Base-by-base conservation (phyloP, 1,139 yeast species). In the Blastobotrys niveus region DNA sequence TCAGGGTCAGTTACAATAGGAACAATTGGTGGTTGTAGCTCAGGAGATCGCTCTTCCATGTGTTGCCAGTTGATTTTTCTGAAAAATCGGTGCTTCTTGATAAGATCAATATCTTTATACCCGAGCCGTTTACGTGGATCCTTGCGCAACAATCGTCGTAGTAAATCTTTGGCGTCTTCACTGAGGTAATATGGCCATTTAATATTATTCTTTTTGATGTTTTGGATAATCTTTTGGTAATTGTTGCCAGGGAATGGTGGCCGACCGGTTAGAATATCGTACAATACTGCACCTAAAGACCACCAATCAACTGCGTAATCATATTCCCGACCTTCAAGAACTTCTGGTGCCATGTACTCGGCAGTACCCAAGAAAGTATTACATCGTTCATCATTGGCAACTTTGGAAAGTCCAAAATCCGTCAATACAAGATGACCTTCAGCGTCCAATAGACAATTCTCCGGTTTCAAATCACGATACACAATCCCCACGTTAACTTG, bases 261-360 rank as follows among this genome's bases (percentile, higher is more conserved):
- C 39, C 82, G 75, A 0, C 98, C 97, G 0, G 95, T 84, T 34
- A 91, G 69, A 69, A 91, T 73, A 63, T 91, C 97, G 61, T 71
- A 87, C 25, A 87, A 75, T 6, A 91, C 86, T 53, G 96, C 87
- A 0, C 98, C 97, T 25, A 91, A 70, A 0, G 96, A 87, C 94
- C 97, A 91, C 95, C 96, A 91, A 61, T 91, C 98, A 9, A 93
- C 96, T 8, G 80, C 74, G 52, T 76, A 81, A 52, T 88, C 91
- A 60, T 91, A 91, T n/a, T 82, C 80, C 51, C 82, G 79, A 21
- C 96, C 96, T 43, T 77, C 77, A 22, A 91, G 66, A 26, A 91
- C 84, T 62, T 91, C 97, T 1, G 98, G 98, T 0, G 97, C 97
- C 86, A 89, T 88, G 61, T 88, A 89, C 63, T 88, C 96, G 0